Conservation (phyloP, 2,329 filamentous ascomycete genomes). For the Orbilia oligospora region DNA sequence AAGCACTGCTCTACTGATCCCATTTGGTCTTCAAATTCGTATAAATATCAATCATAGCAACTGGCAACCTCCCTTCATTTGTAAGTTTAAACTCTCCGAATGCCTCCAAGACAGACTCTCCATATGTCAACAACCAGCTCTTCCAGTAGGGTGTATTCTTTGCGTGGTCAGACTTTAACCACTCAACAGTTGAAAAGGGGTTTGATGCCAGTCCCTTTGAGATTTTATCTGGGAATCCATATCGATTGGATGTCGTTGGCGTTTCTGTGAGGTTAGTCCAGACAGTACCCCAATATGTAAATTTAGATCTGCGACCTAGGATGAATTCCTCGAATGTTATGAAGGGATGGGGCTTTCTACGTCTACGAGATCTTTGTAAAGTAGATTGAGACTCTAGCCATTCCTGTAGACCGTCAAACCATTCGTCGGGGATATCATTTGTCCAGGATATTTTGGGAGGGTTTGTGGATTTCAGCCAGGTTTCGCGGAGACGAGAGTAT, state of each 20-base stretch:
- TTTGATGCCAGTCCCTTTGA: not conserved
- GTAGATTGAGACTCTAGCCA: conserved; percentile 22
- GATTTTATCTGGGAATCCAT: conserved; percentile 28
- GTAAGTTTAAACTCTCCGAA: conserved; percentile 49
- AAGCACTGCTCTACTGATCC: conserved; percentile 33
- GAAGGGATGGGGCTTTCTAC: conserved; percentile 68
- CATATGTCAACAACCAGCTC: conserved; percentile 49
- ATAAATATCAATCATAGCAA: conserved; percentile 59
- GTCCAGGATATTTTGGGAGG: conserved; percentile 27
- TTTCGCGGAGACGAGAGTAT: conserved; percentile 40
- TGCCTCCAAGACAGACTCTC: conserved; percentile 37
- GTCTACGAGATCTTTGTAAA: conserved; percentile 59
- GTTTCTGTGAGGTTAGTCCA: conserved; percentile 64
- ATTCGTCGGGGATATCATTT: conserved; percentile 41
- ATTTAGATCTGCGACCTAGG: conserved; percentile 36
- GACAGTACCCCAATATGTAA: conserved; percentile 65
- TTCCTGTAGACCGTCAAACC: conserved; percentile 47
- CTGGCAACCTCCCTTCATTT: conserved; percentile 35
- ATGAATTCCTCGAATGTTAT: conserved; percentile 69
- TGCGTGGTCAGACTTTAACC: conserved; percentile 38
- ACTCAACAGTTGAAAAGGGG: not conserved
- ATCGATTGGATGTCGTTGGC: conserved; percentile 1
- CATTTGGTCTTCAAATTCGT: conserved; percentile 57
- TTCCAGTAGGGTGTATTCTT: conserved; percentile 51
- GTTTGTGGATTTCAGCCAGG: conserved; percentile 33